Percentiles rank a stretch among this genome's conserved stretches.
Conservation (phyloP, 306 rosid species). For the Spatholobus suberectus region DNA sequence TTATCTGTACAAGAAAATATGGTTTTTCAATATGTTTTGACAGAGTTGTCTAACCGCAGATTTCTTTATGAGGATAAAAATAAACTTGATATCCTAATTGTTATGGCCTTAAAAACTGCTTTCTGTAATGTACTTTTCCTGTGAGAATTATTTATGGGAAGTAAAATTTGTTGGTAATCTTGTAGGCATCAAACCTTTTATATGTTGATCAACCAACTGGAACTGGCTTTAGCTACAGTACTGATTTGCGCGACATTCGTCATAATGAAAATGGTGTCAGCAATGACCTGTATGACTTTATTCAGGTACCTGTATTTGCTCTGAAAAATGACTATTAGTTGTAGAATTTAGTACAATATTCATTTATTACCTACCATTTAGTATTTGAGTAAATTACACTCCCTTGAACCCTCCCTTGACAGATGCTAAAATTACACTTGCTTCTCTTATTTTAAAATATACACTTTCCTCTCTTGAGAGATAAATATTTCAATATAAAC, state of each 20-base stretch:
- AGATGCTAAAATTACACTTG: no score
- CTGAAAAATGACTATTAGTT: neutral
- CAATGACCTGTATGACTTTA: constrained; percentile 84
- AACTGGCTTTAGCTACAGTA: constrained; percentile 89
- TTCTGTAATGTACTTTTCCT: constrained; percentile 31
- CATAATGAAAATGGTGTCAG: constrained; percentile 84
- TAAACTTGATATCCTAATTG: constrained; percentile 10
- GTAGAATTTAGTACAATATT: constrained; percentile 1
- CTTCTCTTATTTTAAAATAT: no score
- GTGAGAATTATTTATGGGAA: neutral
- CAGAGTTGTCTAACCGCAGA: neutral
- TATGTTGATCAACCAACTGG: constrained; percentile 95
- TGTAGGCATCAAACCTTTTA: constrained; percentile 84
- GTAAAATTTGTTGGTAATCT: constrained; percentile 35
- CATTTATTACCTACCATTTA: neutral
- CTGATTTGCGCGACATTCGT: constrained; percentile 72
- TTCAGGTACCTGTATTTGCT: constrained; percentile 62
- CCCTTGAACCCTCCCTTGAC: no score
- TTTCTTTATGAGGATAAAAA: neutral
- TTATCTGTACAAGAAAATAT: neutral
- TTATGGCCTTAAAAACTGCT: constrained; percentile 21
- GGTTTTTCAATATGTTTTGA: neutral
- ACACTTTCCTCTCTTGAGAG: neutral
- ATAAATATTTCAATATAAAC: neutral
- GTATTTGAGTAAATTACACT: neutral